Conservation (phyloP, 768 basidiomycete species). For the Agaricus subrufescens region DNA sequence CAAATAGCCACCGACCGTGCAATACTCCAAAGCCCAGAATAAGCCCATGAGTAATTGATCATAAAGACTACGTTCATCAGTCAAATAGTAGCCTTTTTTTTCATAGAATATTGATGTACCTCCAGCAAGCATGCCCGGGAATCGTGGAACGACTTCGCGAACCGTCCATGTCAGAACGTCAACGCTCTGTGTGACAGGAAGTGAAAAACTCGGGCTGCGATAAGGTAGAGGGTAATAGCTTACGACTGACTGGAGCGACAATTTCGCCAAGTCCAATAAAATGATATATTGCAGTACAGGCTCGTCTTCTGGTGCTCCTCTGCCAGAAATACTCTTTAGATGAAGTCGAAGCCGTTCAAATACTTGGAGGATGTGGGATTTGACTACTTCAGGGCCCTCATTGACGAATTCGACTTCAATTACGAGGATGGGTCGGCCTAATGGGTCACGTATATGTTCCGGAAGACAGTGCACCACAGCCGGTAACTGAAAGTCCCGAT, state of each 20-base stretch:
- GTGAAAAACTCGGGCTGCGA: background rate
- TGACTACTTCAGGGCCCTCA: conserved; percentile 31
- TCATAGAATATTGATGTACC: conserved; percentile 33
- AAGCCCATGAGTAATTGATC: conserved; percentile 71
- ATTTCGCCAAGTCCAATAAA: conserved; percentile 56
- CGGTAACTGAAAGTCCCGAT: conserved; percentile 21
- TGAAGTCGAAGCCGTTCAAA: conserved; percentile 57
- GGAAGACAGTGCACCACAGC: conserved; percentile 54
- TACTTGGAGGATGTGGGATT: conserved; percentile 39
- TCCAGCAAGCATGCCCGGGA: conserved; percentile 73
- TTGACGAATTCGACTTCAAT: conserved; percentile 42
- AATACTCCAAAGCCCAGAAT: conserved; percentile 63
- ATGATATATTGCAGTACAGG: conserved; percentile 63
- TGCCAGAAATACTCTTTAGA: conserved; percentile 44
- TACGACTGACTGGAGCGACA: conserved; percentile 56
- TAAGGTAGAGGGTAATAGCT: conserved; percentile 19
- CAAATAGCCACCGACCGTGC: conserved; percentile 45
- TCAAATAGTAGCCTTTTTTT: background rate
- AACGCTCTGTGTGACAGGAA: conserved; percentile 36
- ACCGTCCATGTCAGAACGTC: conserved; percentile 62
- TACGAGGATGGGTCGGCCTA: conserved; percentile 62
- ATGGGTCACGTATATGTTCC: conserved; percentile 46
- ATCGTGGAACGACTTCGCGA: conserved; percentile 63
- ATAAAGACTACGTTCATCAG: conserved; percentile 47
- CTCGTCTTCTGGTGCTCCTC: conserved; percentile 16